Percentiles rank a stretch among this genome's conserved stretches.
Evolutionary conservation across 768 basidiomycete species (phyloP).

Genomic region (Mycena latifolia): DNA sequence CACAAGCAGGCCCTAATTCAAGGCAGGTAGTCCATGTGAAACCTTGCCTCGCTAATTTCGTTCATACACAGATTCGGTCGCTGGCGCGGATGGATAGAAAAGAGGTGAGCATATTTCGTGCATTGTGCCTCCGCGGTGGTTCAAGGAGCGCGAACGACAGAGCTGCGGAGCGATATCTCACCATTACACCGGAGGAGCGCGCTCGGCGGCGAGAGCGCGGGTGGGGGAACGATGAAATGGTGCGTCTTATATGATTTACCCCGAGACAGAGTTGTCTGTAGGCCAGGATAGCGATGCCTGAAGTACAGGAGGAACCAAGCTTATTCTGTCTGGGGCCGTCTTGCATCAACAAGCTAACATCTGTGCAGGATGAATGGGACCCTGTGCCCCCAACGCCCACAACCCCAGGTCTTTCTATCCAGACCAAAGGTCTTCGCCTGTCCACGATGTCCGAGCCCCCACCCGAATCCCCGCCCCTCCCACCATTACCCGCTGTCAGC

Average conservation of each 20-base stretch:
- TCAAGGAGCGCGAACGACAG: slow-evolving; percentile 49
- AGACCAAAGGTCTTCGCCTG: slow-evolving; percentile 55
- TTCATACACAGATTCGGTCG: slow-evolving; percentile 80
- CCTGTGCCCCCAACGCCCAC: slow-evolving; percentile 40
- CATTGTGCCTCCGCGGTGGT: background rate
- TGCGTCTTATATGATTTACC: slow-evolving; percentile 6
- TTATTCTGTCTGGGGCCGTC: background rate
- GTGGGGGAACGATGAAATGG: slow-evolving; percentile 69
- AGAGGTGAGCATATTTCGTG: slow-evolving; percentile 64
- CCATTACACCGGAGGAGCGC: slow-evolving; percentile 70
- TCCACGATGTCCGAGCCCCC: slow-evolving; percentile 42
- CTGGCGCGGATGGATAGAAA: slow-evolving; percentile 92
- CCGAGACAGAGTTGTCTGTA: background rate
- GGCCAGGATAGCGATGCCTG: background rate
- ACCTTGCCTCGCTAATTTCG: slow-evolving; percentile 24
- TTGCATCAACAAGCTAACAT: background rate
- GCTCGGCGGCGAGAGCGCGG: slow-evolving; percentile 71
- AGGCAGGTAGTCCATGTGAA: slow-evolving; percentile 58
- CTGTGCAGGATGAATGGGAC: slow-evolving; percentile 32
- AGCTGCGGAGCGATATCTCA: slow-evolving; percentile 86
- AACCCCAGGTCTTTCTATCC: slow-evolving; percentile 53
- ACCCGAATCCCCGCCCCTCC: slow-evolving; percentile 46
- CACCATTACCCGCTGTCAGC: slow-evolving; percentile 58
- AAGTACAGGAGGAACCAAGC: no score
- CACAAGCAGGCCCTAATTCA: slow-evolving; percentile 85